Evolutionary conservation across 176 grass and related monocot species (phyloP).

Genomic region (Oryza rufipogon): DNA sequence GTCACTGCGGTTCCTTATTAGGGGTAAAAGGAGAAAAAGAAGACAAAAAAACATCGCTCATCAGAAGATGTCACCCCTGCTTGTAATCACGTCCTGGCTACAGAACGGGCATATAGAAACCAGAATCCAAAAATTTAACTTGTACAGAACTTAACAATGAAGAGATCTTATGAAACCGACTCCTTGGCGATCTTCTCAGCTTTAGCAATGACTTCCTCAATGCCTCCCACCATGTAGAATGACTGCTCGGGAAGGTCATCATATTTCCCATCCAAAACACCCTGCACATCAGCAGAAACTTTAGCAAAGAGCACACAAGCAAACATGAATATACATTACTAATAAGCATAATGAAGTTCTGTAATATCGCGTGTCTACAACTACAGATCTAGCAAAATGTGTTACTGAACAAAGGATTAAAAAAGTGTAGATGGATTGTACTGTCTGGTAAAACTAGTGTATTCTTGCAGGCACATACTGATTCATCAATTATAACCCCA

Average conservation of each 20-base stretch:
- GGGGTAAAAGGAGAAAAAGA: slow-evolving; percentile 19
- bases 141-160: slow-evolving; percentile 45
- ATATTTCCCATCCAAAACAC: slow-evolving; percentile 93
- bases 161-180: slow-evolving; percentile 53
- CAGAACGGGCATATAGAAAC: slow-evolving; percentile 41
- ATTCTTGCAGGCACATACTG: background rate
- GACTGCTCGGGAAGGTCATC: slow-evolving; percentile 88
- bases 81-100: slow-evolving; percentile 47
- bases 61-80: slow-evolving; percentile 59
- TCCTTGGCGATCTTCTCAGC: slow-evolving; percentile 89
- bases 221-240: slow-evolving; percentile 95
- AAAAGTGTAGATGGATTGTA: background rate
- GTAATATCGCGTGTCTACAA: no score
- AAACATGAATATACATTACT: background rate
- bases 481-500: background rate
- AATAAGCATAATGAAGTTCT: no score
- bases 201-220: slow-evolving; percentile 93
- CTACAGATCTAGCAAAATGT: background rate
- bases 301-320: background rate
- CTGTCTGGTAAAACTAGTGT: background rate
- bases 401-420: background rate
- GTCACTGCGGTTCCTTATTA: slow-evolving; percentile 58
- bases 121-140: slow-evolving; percentile 65
- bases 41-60: slow-evolving; percentile 44
- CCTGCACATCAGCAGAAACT: slow-evolving; percentile 29